These are phyloP conservation scores for Paecilomyces variotii DNA, from an alignment of 2,329 filamentous ascomycete species.

Conservation along the genomic window DNA sequence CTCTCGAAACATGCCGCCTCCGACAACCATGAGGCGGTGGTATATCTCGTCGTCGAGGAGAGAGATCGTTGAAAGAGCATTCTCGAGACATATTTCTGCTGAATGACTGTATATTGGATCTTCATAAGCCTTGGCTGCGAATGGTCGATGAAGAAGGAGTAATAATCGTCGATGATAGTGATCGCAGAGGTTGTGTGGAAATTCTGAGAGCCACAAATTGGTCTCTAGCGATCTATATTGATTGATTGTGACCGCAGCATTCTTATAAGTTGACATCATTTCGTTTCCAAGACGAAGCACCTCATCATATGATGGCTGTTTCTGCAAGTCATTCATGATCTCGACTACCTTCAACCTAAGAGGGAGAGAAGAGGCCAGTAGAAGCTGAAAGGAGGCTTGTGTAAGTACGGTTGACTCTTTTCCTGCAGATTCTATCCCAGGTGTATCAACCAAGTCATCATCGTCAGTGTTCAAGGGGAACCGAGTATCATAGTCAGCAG, in stretches of 20 bases:
- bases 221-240: conserved; percentile 2
- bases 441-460: conserved; percentile 9
- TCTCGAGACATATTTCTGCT: conserved; percentile 5
- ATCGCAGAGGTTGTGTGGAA: not conserved
- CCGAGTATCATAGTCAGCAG: conserved; percentile 28
- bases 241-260: not conserved
- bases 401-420: conserved; percentile 34
- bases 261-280: conserved; percentile 22
- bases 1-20: conserved; percentile 4
- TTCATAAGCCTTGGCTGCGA: conserved; percentile 3
- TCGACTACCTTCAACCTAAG: conserved; percentile 39
- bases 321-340: conserved; percentile 42
- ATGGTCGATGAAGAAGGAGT: conserved; percentile 7
- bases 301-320: conserved; percentile 39
- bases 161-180: conserved; percentile 8
- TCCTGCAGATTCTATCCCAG: conserved; percentile 9
- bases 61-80: not conserved
- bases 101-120: conserved; percentile 6
- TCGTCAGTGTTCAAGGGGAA: conserved; percentile 35
- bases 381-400: conserved; percentile 45
- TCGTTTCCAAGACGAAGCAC: conserved; percentile 41
- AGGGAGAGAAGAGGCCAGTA: conserved; percentile 37
- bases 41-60: conserved; percentile 4
- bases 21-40: conserved; percentile 1
- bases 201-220: not conserved